Conservation (phyloP, 768 basidiomycete genomes). For the Boletales sp. region DNA sequence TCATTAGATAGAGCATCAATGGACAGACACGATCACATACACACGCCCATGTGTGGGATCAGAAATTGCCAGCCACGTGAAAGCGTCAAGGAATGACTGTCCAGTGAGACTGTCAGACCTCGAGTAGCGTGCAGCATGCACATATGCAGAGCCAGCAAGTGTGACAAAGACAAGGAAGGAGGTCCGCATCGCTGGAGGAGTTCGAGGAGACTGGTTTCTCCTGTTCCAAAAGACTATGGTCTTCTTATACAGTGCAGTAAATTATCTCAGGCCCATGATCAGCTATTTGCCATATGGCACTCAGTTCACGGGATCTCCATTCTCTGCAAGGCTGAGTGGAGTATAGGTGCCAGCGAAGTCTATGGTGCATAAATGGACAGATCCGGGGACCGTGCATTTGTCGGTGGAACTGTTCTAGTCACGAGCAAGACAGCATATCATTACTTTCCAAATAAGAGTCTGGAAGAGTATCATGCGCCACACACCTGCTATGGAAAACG, state of each 20-base stretch:
- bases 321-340: background rate
- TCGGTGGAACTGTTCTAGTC: background rate
- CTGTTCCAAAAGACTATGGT: background rate
- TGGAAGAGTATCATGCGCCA: background rate
- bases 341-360: constrained; percentile 2
- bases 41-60: constrained; percentile 37
- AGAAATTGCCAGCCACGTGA: constrained; percentile 24
- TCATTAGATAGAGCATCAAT: background rate
- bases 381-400: background rate
- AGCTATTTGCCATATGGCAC: background rate
- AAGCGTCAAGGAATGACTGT: constrained; percentile 41
- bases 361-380: background rate
- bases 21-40: constrained; percentile 9
- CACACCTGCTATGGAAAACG: background rate
- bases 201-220: background rate
- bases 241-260: constrained; percentile 10
- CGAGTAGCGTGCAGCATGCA: constrained; percentile 42
- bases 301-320: background rate
- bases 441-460: background rate
- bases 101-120: constrained; percentile 46
- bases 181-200: constrained; percentile 1
- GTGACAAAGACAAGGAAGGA: constrained; percentile 2
- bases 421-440: background rate
- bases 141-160: constrained; percentile 4
- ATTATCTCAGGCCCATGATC: background rate